Conservation (phyloP, 345 rosid genomes). For the Physaria fendleri region DNA sequence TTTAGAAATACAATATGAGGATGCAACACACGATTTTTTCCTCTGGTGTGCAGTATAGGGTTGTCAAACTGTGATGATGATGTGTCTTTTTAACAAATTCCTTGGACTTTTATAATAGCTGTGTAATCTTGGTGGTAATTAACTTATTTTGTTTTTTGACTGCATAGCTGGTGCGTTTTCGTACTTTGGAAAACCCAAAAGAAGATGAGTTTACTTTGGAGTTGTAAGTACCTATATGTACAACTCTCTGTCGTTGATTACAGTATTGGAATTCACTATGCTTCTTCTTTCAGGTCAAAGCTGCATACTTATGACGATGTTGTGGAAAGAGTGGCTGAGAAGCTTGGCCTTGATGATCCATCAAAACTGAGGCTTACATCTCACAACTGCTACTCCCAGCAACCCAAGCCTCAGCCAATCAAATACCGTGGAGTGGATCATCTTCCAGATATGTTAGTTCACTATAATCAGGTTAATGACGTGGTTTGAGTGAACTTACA, state of each 20-base stretch:
- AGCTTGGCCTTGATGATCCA: slow-evolving; percentile 83
- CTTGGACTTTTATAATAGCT: not conserved
- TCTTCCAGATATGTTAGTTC: slow-evolving; percentile 87
- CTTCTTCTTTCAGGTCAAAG: slow-evolving; percentile 66
- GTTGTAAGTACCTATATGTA: slow-evolving; percentile 53
- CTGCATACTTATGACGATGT: slow-evolving; percentile 80
- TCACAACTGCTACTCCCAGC: slow-evolving; percentile 98
- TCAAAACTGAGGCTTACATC: slow-evolving; percentile 87
- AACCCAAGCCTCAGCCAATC: slow-evolving; percentile 92
- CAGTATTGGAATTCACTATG: slow-evolving; percentile 14
- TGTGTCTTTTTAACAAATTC: not conserved
- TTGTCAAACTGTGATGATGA: slow-evolving; percentile 11
- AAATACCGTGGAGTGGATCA: slow-evolving; percentile 84
- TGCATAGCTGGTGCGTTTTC: slow-evolving; percentile 73
- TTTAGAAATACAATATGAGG: not conserved
- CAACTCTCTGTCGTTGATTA: not conserved
- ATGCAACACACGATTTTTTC: not conserved
- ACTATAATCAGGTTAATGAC: slow-evolving; percentile 74
- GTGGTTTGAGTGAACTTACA: not conserved
- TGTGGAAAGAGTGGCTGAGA: slow-evolving; percentile 75
- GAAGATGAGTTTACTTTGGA: slow-evolving; percentile 85
- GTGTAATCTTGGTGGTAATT: not conserved
- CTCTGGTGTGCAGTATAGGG: not conserved
- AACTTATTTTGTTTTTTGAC: slow-evolving; percentile 17
- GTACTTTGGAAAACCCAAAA: slow-evolving; percentile 79